Conservation (phyloP, 202 grass and related monocot species). For the Digitaria exilis region DNA sequence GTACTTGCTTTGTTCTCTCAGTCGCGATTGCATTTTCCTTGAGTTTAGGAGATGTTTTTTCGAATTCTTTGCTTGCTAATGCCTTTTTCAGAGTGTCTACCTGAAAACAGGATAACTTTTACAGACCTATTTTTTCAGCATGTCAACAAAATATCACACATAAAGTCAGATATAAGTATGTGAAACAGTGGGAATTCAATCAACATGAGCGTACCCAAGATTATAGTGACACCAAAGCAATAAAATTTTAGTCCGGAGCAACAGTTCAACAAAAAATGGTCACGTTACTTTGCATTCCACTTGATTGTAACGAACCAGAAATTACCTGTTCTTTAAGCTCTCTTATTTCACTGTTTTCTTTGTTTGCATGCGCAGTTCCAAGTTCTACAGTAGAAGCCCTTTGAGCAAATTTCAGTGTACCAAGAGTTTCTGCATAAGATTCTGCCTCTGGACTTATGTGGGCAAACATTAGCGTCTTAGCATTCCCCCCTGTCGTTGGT, state of each 20-base stretch:
- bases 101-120: conserved; percentile 47
- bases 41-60: conserved; percentile 62
- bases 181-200: conserved; percentile 26
- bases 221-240: conserved; percentile 22
- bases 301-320: conserved; percentile 21
- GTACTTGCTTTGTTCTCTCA: conserved; percentile 54
- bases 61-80: conserved; percentile 64
- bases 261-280: not conserved
- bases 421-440: conserved; percentile 77
- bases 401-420: conserved; percentile 93
- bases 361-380: conserved; percentile 72
- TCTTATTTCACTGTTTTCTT: conserved; percentile 85
- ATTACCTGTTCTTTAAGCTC: conserved; percentile 87
- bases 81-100: conserved; percentile 79
- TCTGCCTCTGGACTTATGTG: conserved; percentile 80
- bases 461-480: conserved; percentile 86
- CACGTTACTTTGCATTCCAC: not conserved
- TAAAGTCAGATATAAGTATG: conserved; percentile 1
- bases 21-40: conserved; percentile 55
- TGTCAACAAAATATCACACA: conserved; percentile 24
- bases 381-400: conserved; percentile 86
- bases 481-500: conserved; percentile 64
- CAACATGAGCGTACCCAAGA: not conserved
- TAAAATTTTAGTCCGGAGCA: conserved; percentile 1
- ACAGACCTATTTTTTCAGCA: not conserved